Percentiles rank a stretch among this genome's conserved stretches.
phyloP scores from a whole-genome alignment of 345 rosid genomes.

The Cochlearia excelsa region DNA sequence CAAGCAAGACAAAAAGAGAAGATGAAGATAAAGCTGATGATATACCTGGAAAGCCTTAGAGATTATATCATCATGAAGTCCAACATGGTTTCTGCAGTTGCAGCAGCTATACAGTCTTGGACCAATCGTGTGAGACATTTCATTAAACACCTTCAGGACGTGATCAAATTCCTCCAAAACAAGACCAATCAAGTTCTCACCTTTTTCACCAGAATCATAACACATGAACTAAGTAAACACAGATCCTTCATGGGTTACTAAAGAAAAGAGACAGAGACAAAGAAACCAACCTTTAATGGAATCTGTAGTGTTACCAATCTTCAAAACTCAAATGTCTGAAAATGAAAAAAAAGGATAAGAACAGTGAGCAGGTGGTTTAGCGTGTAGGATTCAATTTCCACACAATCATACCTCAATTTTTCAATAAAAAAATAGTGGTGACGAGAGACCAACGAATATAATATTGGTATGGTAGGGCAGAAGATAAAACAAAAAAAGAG shows the following conservation, averaged over 20 bases:
- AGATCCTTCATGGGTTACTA: neutral
- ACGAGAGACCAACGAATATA: too few relatives aligned
- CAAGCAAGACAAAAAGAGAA: neutral
- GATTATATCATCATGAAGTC: conserved; percentile 83
- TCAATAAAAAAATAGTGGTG: too few relatives aligned
- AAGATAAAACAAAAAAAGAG: too few relatives aligned
- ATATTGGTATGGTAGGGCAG: too few relatives aligned
- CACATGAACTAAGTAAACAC: conserved; percentile 1
- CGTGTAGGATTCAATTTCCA: too few relatives aligned
- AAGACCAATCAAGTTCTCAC: conserved; percentile 14
- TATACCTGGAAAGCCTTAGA: conserved; percentile 94
- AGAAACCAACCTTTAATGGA: conserved; percentile 12
- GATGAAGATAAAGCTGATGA: conserved; percentile 21
- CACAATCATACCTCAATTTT: too few relatives aligned
- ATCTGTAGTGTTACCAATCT: conserved; percentile 3
- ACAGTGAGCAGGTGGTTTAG: too few relatives aligned
- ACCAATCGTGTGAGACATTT: conserved; percentile 68
- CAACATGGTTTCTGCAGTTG: conserved; percentile 78
- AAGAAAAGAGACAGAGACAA: conserved; percentile 5
- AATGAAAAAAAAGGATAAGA: conserved; percentile 13
- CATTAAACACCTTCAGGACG: conserved; percentile 25
- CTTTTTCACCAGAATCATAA: conserved; percentile 16
- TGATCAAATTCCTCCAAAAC: conserved; percentile 13
- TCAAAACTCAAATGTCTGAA: conserved; percentile 19
- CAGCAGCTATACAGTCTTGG: conserved; percentile 86